Base-by-base conservation (phyloP, 257 asterid genomes). In the Mentha longifolia region DNA sequence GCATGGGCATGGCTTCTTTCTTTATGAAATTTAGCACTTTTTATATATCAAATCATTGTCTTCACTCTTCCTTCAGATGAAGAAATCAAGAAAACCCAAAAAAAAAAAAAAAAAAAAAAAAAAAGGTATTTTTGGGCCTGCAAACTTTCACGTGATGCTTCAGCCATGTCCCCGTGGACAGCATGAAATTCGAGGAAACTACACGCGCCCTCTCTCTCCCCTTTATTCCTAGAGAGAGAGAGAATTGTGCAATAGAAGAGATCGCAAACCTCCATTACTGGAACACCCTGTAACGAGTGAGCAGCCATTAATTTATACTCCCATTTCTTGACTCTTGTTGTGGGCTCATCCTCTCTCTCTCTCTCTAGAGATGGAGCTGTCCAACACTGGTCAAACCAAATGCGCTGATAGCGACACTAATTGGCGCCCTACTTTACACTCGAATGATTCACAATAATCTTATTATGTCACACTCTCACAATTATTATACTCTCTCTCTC, bases 401-500 rank as follows among this genome's bases (percentile, higher is more conserved):
- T n/a, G 41, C 20, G 70, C 22, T 17, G 77, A 73, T 65, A 68
- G 81, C 73, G 95, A 86, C 90, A 76, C 71, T 79, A 78, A 78
- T 67, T 85, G 85, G 88, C 82, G 84, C 82, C 80, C 70, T 76
- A 19, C 67, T 67, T 77, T 74, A 35, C 82, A 57, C 77, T 75
- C 54, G 73, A 49, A 70, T 71, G 59, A 46, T 60, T 66, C 77
- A 68, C 75, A 20, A 14, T 30, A 30, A 35, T 72, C 78, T 73
- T 41, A 64, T 73, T 41, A 64, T 57, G 68, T 49, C 69, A 37
- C 66, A 33, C 66, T 75, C 74, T 22, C 31, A 65, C 47, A 45
- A 45, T 45, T 15, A 35, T 35, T 35, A 35, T 0, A 43, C 55
- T 12, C 19, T 55, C 59, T 37, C 68, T 60, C 71, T 65, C 37